These are phyloP conservation scores for Cercospora sesami DNA, from an alignment of 2,329 filamentous ascomycete species.

Conservation along the genomic window DNA sequence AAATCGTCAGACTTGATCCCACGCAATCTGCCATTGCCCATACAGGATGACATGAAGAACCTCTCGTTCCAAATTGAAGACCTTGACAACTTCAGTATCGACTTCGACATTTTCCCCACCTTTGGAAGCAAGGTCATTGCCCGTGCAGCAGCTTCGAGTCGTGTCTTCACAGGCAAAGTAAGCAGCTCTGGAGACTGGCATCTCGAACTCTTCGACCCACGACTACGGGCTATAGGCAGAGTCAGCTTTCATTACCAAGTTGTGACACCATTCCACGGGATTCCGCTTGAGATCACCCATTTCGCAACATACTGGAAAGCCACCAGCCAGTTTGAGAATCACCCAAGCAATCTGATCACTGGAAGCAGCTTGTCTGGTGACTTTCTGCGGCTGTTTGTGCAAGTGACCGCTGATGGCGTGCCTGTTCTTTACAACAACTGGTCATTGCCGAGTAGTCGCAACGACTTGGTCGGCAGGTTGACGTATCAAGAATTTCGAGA, in stretches of 20 bases:
- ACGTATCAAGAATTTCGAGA: conserved; percentile 70
- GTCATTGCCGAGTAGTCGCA: conserved; percentile 56
- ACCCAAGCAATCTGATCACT: conserved; percentile 83
- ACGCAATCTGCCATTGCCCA: conserved; percentile 90
- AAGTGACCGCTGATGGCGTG: conserved; percentile 82
- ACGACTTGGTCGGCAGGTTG: conserved; percentile 78
- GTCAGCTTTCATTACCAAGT: conserved; percentile 94
- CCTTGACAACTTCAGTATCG: conserved; percentile 85
- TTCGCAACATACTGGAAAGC: conserved; percentile 99
- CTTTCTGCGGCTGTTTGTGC: conserved; percentile 87
- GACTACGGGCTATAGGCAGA: conserved; percentile 86
- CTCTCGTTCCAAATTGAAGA: conserved; percentile 97
- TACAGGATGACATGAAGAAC: conserved; percentile 91
- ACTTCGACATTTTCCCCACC: conserved; percentile 96
- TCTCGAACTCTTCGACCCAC: conserved; percentile 87
- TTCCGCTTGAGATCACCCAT: conserved; percentile 92
- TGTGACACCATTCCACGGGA: conserved; percentile 91
- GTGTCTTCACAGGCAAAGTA: conserved; percentile 73
- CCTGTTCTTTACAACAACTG: conserved; percentile 85
- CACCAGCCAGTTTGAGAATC: conserved; percentile 85
- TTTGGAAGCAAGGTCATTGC: conserved; percentile 98
- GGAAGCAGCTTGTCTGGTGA: conserved; percentile 95
- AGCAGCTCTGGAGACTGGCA: conserved; percentile 79
- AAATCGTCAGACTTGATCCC: conserved; percentile 95
- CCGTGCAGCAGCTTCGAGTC: conserved; percentile 87